Conservation (phyloP, 768 basidiomycete genomes). For the Saitozyma sp. region DNA sequence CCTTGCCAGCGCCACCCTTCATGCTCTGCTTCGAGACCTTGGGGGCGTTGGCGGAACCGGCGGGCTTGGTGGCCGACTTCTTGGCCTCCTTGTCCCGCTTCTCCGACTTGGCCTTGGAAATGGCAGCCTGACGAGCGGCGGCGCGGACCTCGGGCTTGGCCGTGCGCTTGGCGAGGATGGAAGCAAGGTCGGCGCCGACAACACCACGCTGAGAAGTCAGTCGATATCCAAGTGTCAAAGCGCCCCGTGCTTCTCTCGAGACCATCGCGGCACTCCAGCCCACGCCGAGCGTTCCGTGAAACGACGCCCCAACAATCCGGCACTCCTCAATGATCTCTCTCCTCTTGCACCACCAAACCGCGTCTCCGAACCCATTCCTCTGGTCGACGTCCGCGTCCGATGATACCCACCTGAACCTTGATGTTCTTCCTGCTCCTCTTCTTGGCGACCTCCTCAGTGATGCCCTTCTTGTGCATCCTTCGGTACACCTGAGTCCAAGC, state of each 20-base stretch:
- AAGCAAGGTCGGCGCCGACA: conserved; percentile 88
- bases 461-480: conserved; percentile 98
- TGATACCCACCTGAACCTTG: conserved; percentile 63
- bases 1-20: conserved; percentile 65
- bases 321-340: background rate
- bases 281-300: too few relatives aligned
- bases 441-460: conserved; percentile 99
- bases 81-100: conserved; percentile 95
- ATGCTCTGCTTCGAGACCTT: conserved; percentile 94
- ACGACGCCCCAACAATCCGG: too few relatives aligned
- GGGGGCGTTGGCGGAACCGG: conserved; percentile 62
- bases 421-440: conserved; percentile 95
- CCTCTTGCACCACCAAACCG: background rate
- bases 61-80: conserved; percentile 59
- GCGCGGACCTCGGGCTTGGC: conserved; percentile 82
- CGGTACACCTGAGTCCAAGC: conserved; percentile 73
- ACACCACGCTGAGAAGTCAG: conserved; percentile 77
- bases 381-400: background rate
- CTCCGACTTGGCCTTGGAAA: conserved; percentile 90
- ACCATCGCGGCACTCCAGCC: too few relatives aligned
- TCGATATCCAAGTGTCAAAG: background rate
- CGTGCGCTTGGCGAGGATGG: conserved; percentile 89
- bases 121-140: conserved; percentile 78
- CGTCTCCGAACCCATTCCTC: background rate
- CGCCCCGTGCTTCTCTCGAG: too few relatives aligned